Conservation (phyloP, 768 basidiomycete genomes). For the Tylopilus felleus region DNA sequence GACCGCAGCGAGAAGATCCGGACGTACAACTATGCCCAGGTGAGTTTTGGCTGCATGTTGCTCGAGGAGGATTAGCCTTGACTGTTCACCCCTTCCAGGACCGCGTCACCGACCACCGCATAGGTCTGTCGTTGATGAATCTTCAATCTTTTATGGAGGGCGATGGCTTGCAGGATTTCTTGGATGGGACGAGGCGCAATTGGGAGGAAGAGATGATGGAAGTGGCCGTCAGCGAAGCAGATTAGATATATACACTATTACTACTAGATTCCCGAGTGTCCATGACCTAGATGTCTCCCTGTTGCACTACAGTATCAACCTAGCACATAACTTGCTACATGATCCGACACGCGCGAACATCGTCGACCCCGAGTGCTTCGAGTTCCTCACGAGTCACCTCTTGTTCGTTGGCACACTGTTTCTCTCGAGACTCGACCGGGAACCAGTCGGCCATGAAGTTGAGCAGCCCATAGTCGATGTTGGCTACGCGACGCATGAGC, state of each 20-base stretch:
- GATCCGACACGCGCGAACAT: slow-evolving; percentile 34
- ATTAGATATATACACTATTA: slow-evolving; percentile 3
- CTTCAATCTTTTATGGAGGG: slow-evolving; percentile 64
- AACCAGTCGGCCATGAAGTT: slow-evolving; percentile 95
- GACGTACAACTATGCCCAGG: slow-evolving; percentile 94
- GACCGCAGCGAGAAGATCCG: slow-evolving; percentile 94
- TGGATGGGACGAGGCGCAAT: slow-evolving; percentile 54
- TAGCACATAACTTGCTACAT: slow-evolving; percentile 33
- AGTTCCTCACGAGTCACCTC: slow-evolving; percentile 73
- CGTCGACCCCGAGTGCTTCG: slow-evolving; percentile 55
- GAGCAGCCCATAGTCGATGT: slow-evolving; percentile 73
- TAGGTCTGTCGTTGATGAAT: slow-evolving; percentile 73
- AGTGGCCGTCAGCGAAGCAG: slow-evolving; percentile 38
- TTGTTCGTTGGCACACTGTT: slow-evolving; percentile 68
- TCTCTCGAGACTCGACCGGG: slow-evolving; percentile 73
- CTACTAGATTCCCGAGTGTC: neutral
- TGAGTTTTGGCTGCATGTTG: slow-evolving; percentile 11
- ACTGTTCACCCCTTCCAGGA: slow-evolving; percentile 47
- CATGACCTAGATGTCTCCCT: neutral
- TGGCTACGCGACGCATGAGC: slow-evolving; percentile 41
- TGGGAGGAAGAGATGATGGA: slow-evolving; percentile 57
- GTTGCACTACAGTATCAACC: neutral
- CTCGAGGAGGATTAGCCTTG: neutral
- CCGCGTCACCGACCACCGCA: slow-evolving; percentile 89
- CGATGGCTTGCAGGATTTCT: slow-evolving; percentile 54